Evolutionary conservation across 1,284 basidiomycete species (phyloP).

Genomic region (Ceratobasidium sp.): DNA sequence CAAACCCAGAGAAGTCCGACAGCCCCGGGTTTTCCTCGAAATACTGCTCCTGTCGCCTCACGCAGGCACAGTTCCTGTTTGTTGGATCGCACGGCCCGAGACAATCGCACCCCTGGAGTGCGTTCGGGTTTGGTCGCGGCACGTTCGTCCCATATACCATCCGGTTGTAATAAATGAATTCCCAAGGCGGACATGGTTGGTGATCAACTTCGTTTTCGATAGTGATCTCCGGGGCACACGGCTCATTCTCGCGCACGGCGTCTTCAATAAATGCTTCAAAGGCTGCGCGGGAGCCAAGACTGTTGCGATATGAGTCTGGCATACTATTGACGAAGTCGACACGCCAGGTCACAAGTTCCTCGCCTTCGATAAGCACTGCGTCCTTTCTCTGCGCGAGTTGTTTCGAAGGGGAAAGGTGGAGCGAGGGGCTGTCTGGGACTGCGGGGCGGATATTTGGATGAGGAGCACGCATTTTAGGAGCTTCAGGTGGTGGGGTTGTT

Average conservation of each 20-base stretch:
- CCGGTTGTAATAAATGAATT: slow-evolving; percentile 80
- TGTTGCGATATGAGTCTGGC: slow-evolving; percentile 31
- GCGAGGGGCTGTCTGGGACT: slow-evolving; percentile 11
- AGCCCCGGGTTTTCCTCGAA: slow-evolving; percentile 41
- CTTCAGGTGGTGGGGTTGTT: slow-evolving; percentile 1
- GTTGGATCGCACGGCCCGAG: slow-evolving; percentile 76
- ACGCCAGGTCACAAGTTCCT: slow-evolving; percentile 32
- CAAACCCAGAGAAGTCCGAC: slow-evolving; percentile 60
- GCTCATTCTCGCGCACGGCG: slow-evolving; percentile 62
- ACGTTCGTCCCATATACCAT: slow-evolving; percentile 77
- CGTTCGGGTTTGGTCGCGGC: slow-evolving; percentile 68
- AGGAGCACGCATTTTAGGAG: slow-evolving; percentile 32
- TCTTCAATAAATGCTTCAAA: slow-evolving; percentile 38
- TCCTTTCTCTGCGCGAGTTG: slow-evolving; percentile 37
- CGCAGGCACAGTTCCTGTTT: slow-evolving; percentile 73
- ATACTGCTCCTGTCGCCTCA: slow-evolving; percentile 65
- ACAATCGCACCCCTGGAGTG: slow-evolving; percentile 75
- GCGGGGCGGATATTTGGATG: slow-evolving; percentile 31
- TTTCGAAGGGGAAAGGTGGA: slow-evolving; percentile 29
- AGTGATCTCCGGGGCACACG: slow-evolving; percentile 69
- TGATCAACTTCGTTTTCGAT: slow-evolving; percentile 73
- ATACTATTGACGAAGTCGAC: slow-evolving; percentile 35
- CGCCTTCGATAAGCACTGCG: slow-evolving; percentile 20
- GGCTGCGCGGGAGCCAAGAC: slow-evolving; percentile 7
- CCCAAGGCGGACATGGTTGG: slow-evolving; percentile 74